A percentile compares a stretch with the other conserved stretches of the same genome.
Evolutionary conservation across 2,329 filamentous ascomycete species (phyloP).

Genomic region (Colletotrichum tropicale): DNA sequence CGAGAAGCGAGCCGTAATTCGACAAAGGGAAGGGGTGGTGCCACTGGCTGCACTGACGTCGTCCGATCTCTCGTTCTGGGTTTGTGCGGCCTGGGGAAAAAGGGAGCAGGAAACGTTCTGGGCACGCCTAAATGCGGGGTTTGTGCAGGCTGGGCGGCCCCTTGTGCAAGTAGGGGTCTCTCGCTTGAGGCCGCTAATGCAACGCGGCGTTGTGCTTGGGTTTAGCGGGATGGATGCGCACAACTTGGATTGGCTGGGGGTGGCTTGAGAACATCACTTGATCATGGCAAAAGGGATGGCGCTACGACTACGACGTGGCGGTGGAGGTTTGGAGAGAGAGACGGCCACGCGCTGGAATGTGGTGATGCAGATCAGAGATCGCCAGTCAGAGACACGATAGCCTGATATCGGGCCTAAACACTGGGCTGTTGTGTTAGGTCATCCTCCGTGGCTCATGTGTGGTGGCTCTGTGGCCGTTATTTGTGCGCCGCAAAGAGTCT

Average conservation of each 20-base stretch:
- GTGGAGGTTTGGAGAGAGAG: not conserved
- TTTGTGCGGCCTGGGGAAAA: not conserved
- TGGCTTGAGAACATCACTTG: not conserved
- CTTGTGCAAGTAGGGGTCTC: not conserved
- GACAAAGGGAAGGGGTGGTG: not conserved
- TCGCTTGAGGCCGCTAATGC: not conserved
- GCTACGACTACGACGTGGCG: not conserved
- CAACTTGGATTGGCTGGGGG: not conserved
- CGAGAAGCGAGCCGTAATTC: not conserved
- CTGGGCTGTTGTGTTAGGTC: not conserved
- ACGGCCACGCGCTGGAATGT: not conserved
- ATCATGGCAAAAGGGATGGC: not conserved
- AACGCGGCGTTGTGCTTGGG: not conserved
- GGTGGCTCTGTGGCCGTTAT: not conserved
- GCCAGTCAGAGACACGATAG: not conserved
- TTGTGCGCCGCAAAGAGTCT: not conserved
- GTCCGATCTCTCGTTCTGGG: constrained; percentile 3
- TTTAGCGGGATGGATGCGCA: not conserved
- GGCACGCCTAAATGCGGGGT: constrained; percentile 16
- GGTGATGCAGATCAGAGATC: not conserved
- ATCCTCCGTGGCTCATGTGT: not conserved
- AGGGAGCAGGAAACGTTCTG: constrained; percentile 1
- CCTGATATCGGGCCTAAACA: not conserved
- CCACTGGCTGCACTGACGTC: constrained; percentile 5
- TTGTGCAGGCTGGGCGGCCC: not conserved